Evolutionary conservation across 139 green algal genomes (phyloP).

Genomic region (Ostreobium quekettii): DNA sequence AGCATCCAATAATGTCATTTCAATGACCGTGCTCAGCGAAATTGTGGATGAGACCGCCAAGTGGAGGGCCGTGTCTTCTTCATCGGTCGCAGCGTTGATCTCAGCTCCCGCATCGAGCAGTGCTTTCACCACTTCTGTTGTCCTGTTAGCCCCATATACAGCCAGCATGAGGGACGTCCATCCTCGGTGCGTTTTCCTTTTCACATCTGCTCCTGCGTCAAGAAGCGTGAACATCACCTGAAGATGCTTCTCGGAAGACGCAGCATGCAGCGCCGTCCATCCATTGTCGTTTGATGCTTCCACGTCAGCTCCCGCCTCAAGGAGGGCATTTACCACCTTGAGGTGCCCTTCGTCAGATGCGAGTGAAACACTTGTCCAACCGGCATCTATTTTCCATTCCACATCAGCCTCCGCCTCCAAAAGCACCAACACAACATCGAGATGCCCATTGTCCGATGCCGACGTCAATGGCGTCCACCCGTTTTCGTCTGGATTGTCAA

Average conservation of each 20-base stretch:
- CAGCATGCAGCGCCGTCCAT: slow-evolving; percentile 18
- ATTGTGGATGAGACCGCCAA: slow-evolving; percentile 11
- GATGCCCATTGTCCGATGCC: no score
- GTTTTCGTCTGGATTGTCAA: no score
- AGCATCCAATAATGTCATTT: slow-evolving; percentile 10
- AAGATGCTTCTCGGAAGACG: slow-evolving; percentile 1
- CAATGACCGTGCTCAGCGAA: background rate
- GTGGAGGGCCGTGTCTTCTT: slow-evolving; percentile 12
- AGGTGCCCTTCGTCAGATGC: background rate
- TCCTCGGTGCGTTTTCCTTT: background rate
- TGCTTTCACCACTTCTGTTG: background rate
- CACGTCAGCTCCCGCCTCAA: background rate
- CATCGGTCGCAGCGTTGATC: background rate
- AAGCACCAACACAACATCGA: background rate
- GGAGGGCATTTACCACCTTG: background rate
- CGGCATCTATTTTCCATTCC: background rate
- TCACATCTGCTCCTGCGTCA: slow-evolving; percentile 8
- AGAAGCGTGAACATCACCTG: slow-evolving; percentile 17
- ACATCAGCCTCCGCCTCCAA: background rate
- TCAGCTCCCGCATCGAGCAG: slow-evolving; percentile 13
- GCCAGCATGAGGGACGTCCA: slow-evolving; percentile 15
- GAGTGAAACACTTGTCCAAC: background rate
- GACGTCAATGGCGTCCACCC: slow-evolving; percentile 5
- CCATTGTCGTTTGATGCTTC: background rate
- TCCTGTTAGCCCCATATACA: slow-evolving; percentile 18